Evolutionary conservation across 805 yeast genomes (phyloP), one percentile per base, ranked within the genome.

Genomic region (Starmera pachycereana): DNA sequence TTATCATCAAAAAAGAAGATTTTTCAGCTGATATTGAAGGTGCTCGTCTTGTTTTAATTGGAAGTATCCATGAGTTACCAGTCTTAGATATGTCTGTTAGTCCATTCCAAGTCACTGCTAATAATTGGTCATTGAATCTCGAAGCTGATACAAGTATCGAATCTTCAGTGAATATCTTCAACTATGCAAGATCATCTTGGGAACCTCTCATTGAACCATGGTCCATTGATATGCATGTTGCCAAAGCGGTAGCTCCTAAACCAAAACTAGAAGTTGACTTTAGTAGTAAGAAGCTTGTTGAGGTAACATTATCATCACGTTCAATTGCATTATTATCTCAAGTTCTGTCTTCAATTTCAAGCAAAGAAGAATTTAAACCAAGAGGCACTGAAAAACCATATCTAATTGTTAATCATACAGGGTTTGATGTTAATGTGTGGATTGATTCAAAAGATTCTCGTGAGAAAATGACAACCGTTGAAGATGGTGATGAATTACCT

Each of bases 141-240:
- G 79, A 78, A 49, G 83, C 86, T 1, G 78, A 76, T 41, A 68
- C 81, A 0, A 72, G 74, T 22, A 58, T 88, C 30, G 83, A 76
- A 44, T 69, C 87, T 1, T 73, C 65, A 44, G 72, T 83, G 9
- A 88, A 86, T 57, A 75, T 86, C 16, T 89, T 83, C 66, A 88
- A 88, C 57, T 89, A 89, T 57, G 75, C 96, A 0, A 76, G 83
- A 45, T 88, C 96, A 4, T 74, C 87, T 0, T 89, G 98, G 97
- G 97, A 92, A 52, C 97, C 98, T 0, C 64, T 92, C 36, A 58
- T 92, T 37, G 98, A 92, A 53, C 81, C 90, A 0, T 83, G 95
- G 84, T 80, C 86, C 7, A 66, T 90, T 38, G 78, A 86, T 0
- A 60, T 85, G 11, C 86, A 83, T 55, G 75, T 82, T 2, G 67